phyloP scores from a whole-genome alignment of 225 moss, liverwort and hornwort species.

The Physcomitrium patens region DNA sequence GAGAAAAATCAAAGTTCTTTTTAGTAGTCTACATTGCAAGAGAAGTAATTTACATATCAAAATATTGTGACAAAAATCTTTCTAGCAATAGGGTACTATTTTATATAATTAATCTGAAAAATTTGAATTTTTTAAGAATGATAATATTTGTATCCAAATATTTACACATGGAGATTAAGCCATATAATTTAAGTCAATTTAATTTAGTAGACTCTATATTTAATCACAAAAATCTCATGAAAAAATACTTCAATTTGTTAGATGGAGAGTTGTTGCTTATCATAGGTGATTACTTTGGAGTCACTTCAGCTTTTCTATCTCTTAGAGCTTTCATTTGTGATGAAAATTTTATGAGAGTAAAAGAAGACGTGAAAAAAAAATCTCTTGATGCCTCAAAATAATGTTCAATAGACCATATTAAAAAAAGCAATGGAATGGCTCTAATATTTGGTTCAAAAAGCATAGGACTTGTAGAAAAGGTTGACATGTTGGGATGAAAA shows the following conservation, averaged over 20 bases:
- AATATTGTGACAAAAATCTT: background rate
- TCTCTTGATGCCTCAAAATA: constrained; percentile 24
- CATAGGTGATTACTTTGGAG: constrained; percentile 45
- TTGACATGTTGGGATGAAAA: constrained; percentile 43
- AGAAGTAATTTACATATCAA: too few relatives aligned
- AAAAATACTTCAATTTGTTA: constrained; percentile 40
- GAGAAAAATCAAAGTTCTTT: too few relatives aligned
- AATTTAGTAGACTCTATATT: constrained; percentile 30
- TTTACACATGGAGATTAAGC: constrained; percentile 35
- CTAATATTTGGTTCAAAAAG: constrained; percentile 37
- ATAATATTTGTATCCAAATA: constrained; percentile 35
- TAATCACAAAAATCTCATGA: constrained; percentile 42
- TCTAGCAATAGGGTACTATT: background rate
- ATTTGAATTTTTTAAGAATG: constrained; percentile 15
- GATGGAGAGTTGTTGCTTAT: constrained; percentile 45
- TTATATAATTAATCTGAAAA: background rate
- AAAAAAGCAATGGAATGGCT: constrained; percentile 48
- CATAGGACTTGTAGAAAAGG: constrained; percentile 34
- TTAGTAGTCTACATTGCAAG: too few relatives aligned
- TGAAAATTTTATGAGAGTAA: constrained; percentile 16
- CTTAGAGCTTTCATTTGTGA: constrained; percentile 49
- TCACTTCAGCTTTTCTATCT: constrained; percentile 48
- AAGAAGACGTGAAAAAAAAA: constrained; percentile 28
- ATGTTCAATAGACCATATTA: constrained; percentile 39
- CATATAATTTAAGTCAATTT: constrained; percentile 36